Evolutionary conservation across 2,329 filamentous ascomycete genomes (phyloP).

Genomic region (Xylaria sp.): DNA sequence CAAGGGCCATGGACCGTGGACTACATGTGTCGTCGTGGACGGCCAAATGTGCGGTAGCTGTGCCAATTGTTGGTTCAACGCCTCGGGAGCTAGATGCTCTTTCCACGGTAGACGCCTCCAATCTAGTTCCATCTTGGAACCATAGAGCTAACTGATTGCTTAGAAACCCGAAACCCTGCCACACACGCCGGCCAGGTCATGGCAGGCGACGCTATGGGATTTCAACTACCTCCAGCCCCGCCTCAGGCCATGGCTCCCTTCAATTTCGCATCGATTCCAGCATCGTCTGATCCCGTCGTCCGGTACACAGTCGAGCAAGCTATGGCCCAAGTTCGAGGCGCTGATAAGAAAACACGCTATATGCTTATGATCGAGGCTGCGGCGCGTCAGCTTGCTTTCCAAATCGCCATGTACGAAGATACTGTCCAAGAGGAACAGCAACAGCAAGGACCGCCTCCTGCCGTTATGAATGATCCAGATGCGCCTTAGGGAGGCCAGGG

Average conservation of each 20-base stretch:
- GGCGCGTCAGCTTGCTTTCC: constrained; percentile 64
- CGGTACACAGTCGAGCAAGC: constrained; percentile 58
- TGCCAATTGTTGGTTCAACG: constrained; percentile 72
- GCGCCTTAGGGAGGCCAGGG: constrained; percentile 37
- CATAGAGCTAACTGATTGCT: constrained; percentile 16
- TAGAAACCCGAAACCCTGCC: constrained; percentile 59
- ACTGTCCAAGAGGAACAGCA: constrained; percentile 46
- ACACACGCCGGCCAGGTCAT: constrained; percentile 48
- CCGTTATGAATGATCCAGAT: constrained; percentile 45
- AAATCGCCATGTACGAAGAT: constrained; percentile 63
- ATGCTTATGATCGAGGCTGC: constrained; percentile 64
- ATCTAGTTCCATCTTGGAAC: background rate
- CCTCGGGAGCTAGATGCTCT: constrained; percentile 67
- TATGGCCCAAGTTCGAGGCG: constrained; percentile 57
- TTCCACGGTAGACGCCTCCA: constrained; percentile 62
- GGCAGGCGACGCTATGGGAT: constrained; percentile 44
- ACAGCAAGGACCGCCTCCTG: constrained; percentile 42
- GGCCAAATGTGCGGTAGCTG: constrained; percentile 71
- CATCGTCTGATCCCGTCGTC: constrained; percentile 53
- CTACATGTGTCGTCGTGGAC: constrained; percentile 66
- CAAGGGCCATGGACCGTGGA: constrained; percentile 70
- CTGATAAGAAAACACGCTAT: constrained; percentile 57
- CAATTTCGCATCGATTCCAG: constrained; percentile 48
- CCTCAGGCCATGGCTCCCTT: constrained; percentile 47
- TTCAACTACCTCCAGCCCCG: constrained; percentile 46